A percentile compares a stretch with the other conserved stretches of the same genome.
phyloP scores from a whole-genome alignment of 805 yeast genomes.

The Yueomyces sp. region DNA sequence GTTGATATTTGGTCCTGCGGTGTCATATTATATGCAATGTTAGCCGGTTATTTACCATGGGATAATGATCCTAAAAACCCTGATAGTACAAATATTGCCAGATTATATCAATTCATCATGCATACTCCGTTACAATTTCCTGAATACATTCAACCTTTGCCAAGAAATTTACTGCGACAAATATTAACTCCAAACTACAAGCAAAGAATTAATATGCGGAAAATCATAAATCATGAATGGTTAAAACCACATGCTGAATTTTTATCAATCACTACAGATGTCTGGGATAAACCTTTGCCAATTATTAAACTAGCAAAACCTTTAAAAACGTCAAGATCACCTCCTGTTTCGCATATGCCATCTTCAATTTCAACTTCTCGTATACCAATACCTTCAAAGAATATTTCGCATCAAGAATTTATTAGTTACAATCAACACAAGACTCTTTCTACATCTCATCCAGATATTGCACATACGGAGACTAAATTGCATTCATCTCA shows the following conservation, averaged over 20 bases:
- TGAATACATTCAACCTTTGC: constrained; percentile 79
- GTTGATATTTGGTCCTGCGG: constrained; percentile 98
- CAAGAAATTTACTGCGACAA: constrained; percentile 79
- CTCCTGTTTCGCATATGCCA: too few species aligned
- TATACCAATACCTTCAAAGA: neutral
- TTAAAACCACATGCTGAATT: constrained; percentile 70
- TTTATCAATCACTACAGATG: constrained; percentile 73
- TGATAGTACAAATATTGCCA: constrained; percentile 86
- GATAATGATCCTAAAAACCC: constrained; percentile 97
- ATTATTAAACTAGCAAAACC: constrained; percentile 3
- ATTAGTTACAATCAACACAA: neutral
- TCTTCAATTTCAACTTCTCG: neutral
- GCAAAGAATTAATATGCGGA: constrained; percentile 53
- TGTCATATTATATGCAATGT: constrained; percentile 89
- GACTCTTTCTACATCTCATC: neutral
- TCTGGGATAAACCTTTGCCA: constrained; percentile 57
- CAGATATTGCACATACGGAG: constrained; percentile 10
- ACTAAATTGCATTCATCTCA: constrained; percentile 27
- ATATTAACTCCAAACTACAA: constrained; percentile 76
- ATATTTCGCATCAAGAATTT: neutral
- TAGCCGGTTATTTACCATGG: constrained; percentile 93
- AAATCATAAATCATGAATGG: constrained; percentile 80
- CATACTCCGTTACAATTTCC: constrained; percentile 89
- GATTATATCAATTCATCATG: constrained; percentile 82
- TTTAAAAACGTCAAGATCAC: constrained; percentile 6